Evolutionary conservation across 805 yeast genomes (phyloP).

Genomic region (Debaryomyces hansenii): DNA sequence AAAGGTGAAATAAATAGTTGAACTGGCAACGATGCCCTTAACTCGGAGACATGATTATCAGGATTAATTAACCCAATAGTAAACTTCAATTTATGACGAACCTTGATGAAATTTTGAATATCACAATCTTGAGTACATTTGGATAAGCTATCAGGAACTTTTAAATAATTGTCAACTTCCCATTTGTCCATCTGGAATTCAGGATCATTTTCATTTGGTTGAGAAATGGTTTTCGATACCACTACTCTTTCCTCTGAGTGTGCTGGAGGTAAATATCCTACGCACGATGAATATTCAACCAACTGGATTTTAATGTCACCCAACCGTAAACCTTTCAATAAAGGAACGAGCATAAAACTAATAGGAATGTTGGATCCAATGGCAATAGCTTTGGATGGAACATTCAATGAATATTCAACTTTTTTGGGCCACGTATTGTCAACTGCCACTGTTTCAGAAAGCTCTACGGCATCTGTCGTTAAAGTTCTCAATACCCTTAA

Average conservation of each 20-base stretch:
- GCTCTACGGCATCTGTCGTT: slow-evolving; percentile 82
- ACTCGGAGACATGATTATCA: slow-evolving; percentile 90
- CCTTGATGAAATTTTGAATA: slow-evolving; percentile 65
- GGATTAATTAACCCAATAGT: slow-evolving; percentile 77
- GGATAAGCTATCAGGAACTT: slow-evolving; percentile 70
- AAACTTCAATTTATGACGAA: slow-evolving; percentile 86
- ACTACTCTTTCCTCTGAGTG: slow-evolving; percentile 65
- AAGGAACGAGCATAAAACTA: slow-evolving; percentile 70
- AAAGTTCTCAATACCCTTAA: slow-evolving; percentile 82
- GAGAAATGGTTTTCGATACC: slow-evolving; percentile 44
- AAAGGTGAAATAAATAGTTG: slow-evolving; percentile 76
- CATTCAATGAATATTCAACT: slow-evolving; percentile 83
- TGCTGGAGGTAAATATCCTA: slow-evolving; percentile 57
- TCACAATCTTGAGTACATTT: slow-evolving; percentile 87
- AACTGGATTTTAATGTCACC: slow-evolving; percentile 73
- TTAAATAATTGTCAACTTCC: slow-evolving; percentile 64
- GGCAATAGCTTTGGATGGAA: slow-evolving; percentile 87
- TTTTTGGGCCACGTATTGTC: slow-evolving; percentile 96
- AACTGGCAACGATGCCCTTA: slow-evolving; percentile 87
- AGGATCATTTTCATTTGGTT: slow-evolving; percentile 44
- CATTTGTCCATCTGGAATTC: slow-evolving; percentile 56
- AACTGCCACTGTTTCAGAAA: slow-evolving; percentile 88
- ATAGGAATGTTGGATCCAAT: slow-evolving; percentile 80
- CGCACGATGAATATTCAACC: slow-evolving; percentile 64
- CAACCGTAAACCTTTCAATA: slow-evolving; percentile 73